These are phyloP conservation scores for Boletus patriciae DNA, from an alignment of 768 basidiomycete genomes.

Conservation along the genomic window DNA sequence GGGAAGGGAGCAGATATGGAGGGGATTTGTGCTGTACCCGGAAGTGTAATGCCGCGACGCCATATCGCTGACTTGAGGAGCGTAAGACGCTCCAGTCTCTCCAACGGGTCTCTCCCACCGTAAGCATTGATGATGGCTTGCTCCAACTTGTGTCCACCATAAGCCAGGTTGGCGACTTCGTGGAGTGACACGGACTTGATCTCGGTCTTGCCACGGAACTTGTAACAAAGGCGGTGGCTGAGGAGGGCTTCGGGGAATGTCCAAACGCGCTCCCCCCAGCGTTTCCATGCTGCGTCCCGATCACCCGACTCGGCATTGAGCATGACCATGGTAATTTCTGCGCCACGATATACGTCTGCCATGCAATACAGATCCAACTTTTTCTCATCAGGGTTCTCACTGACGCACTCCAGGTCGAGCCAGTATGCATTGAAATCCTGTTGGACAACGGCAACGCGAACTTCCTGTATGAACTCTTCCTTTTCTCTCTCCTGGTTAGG, in stretches of 20 bases:
- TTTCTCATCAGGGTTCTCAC: constrained; percentile 13
- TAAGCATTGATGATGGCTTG: constrained; percentile 19
- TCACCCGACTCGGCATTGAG: background rate
- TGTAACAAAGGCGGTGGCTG: constrained; percentile 10
- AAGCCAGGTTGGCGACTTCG: constrained; percentile 19
- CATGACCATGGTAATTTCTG: constrained; percentile 13
- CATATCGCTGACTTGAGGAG: constrained; percentile 21
- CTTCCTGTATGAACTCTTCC: constrained; percentile 2
- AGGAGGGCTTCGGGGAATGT: constrained; percentile 16
- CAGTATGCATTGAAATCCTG: constrained; percentile 15
- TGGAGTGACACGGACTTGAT: background rate
- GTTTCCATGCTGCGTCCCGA: background rate
- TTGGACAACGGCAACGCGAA: constrained; percentile 1
- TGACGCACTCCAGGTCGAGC: constrained; percentile 21
- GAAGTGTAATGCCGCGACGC: background rate
- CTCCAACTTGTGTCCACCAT: constrained; percentile 8
- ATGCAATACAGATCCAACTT: constrained; percentile 20
- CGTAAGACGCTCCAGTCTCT: constrained; percentile 18
- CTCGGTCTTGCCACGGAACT: background rate
- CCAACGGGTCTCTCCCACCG: constrained; percentile 18
- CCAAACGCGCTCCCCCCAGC: constrained; percentile 23
- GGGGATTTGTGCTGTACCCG: background rate
- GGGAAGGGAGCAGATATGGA: too few species aligned
- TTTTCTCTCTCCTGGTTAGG: constrained; percentile 1
- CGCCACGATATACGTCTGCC: constrained; percentile 19